Percentiles rank a stretch among this genome's conserved stretches.
These are phyloP conservation scores for Hura crepitans DNA, from an alignment of 441 rosid species.

Conservation along the genomic window DNA sequence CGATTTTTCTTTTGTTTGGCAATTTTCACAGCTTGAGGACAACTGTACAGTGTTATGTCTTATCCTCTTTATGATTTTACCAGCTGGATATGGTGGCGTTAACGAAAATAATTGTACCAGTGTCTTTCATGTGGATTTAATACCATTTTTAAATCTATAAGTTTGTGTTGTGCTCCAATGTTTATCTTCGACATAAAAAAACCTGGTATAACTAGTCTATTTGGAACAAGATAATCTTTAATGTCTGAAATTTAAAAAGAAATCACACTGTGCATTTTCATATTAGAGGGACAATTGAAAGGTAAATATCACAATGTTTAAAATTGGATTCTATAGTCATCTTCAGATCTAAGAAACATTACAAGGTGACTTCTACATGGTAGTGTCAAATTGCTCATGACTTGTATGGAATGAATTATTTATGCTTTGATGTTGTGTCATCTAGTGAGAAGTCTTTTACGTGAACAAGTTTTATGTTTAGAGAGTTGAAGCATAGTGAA, in stretches of 20 bases:
- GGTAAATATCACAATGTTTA: neutral
- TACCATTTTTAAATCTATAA: neutral
- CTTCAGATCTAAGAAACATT: neutral
- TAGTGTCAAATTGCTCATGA: neutral
- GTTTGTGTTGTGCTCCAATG: neutral
- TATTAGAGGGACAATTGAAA: neutral
- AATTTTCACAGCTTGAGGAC: slow-evolving; percentile 9
- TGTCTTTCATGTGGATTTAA: neutral
- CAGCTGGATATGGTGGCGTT: neutral
- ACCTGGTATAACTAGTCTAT: neutral
- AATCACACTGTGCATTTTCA: neutral
- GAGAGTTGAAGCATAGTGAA: neutral
- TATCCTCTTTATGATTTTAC: neutral
- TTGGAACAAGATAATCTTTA: neutral
- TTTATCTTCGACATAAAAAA: neutral
- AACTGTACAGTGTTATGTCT: neutral
- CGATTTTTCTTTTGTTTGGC: neutral
- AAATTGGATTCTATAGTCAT: no score
- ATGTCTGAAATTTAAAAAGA: neutral
- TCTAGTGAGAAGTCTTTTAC: neutral
- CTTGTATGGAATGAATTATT: neutral
- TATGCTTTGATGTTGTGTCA: neutral
- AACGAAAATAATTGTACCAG: neutral
- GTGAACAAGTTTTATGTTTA: neutral
- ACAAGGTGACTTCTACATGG: neutral